phyloP scores from a whole-genome alignment of 1,284 basidiomycete genomes.

The Tremellales sp. region DNA sequence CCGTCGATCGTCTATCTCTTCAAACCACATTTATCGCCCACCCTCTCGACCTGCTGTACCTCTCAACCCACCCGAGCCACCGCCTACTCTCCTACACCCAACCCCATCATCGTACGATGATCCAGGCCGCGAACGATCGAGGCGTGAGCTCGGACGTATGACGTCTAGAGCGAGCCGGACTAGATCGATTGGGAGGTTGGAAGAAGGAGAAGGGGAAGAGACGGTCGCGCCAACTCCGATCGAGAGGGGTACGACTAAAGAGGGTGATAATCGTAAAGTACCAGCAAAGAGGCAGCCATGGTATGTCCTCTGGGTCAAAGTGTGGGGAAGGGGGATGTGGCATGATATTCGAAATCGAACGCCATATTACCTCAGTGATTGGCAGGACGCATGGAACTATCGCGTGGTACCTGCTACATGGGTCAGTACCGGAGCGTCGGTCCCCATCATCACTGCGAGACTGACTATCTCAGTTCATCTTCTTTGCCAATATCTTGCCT shows the following conservation, averaged over 20 bases:
- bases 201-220: neutral
- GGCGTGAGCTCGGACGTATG: too few relatives aligned
- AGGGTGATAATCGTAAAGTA: neutral
- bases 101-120: too few relatives aligned
- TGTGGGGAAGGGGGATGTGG: conserved; percentile 58
- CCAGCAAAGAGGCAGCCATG: neutral
- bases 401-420: conserved; percentile 52
- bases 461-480: conserved; percentile 33
- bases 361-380: conserved; percentile 80
- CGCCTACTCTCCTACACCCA: conserved; percentile 34
- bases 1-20: too few relatives aligned
- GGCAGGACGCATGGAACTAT: conserved; percentile 86
- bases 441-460: conserved; percentile 59
- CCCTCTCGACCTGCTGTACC: conserved; percentile 9
- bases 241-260: neutral
- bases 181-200: neutral
- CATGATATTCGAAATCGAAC: conserved; percentile 69
- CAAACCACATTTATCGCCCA: too few relatives aligned
- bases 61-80: conserved; percentile 36
- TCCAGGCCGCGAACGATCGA: too few relatives aligned
- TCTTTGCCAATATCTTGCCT: conserved; percentile 60
- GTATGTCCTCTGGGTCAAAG: neutral
- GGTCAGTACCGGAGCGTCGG: conserved; percentile 54
- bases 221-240: too few relatives aligned
- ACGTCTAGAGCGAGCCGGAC: too few relatives aligned